phyloP scores from a whole-genome alignment of 345 rosid species.

The Combretum micranthum region DNA sequence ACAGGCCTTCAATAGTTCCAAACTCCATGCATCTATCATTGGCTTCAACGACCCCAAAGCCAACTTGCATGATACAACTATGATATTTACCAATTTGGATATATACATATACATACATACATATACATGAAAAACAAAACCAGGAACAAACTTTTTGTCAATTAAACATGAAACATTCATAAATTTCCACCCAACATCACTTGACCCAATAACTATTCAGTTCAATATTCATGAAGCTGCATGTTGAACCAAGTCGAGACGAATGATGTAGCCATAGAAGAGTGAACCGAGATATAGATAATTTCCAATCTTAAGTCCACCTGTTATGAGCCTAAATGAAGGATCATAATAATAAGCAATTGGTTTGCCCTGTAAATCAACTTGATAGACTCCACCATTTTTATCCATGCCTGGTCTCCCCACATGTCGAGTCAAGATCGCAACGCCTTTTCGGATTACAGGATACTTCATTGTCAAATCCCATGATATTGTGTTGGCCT shows the following conservation, averaged over 20 bases:
- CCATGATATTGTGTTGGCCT: slow-evolving; percentile 22
- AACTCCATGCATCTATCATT: too few species aligned
- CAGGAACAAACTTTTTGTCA: too few species aligned
- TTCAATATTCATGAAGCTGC: slow-evolving; percentile 17
- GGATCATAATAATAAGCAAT: slow-evolving; percentile 47
- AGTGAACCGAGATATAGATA: slow-evolving; percentile 50
- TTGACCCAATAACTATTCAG: too few species aligned
- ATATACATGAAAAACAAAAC: too few species aligned
- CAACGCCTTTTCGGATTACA: slow-evolving; percentile 32
- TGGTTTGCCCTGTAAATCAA: slow-evolving; percentile 57
- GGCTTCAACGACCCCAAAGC: too few species aligned
- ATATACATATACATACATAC: too few species aligned
- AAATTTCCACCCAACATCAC: too few species aligned
- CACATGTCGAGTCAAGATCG: slow-evolving; percentile 15
- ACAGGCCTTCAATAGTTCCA: too few species aligned
- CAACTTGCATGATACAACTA: too few species aligned
- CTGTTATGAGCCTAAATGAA: slow-evolving; percentile 15
- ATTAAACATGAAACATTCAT: too few species aligned
- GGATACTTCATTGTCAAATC: slow-evolving; percentile 25
- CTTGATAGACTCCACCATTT: slow-evolving; percentile 45
- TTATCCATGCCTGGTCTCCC: slow-evolving; percentile 1
- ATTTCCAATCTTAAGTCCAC: slow-evolving; percentile 44
- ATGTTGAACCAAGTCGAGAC: slow-evolving; percentile 37
- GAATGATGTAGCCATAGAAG: slow-evolving; percentile 23
- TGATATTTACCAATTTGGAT: too few species aligned